Base-by-base conservation (phyloP, 2,329 filamentous ascomycete genomes). In the Delphinella strobiligena region DNA sequence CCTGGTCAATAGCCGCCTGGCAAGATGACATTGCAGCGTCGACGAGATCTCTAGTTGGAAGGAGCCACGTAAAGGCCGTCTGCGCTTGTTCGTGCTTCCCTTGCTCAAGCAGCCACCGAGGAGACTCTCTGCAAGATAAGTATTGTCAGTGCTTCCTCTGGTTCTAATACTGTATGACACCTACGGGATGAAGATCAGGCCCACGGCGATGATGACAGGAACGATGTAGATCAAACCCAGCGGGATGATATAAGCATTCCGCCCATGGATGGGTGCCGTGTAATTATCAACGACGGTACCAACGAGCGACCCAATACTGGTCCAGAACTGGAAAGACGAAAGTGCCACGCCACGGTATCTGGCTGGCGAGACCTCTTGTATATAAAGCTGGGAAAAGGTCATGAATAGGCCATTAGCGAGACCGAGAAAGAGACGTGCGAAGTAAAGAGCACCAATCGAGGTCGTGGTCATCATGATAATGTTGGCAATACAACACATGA, bases 391-490 rank as follows among this genome's bases (percentile, higher is more conserved):
- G 1, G 64, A 62, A 44, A 69, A 74, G 2, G 69, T 74, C 69
- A 74, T 72, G 51, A 74, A 68, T 48, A 72, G 66, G 3, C 71
- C 72, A 48, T 75, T 75, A 4, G 70, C 68, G 4, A 75, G 43
- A 2, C 73, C 73, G 40, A 75, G 71, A 12, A 75, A 51, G 5
- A 75, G 54, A 29, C 72, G 66, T 8, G 69, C 72, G 17, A 64
- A 62, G 41, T 77, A 75, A 4, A 77, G 63, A 1, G 64, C 69
- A 12, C 61, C 68, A 29, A 77, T 72, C 40, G 59, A 53, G 5
- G 61, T 64, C 0, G 69, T 73, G 3, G 66, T 61, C 69, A 75
- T 75, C 72, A 75, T 75, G 48, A 75, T 62, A 14, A 73, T 57
- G 45, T 74, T 74, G 12, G 71, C 60, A 3, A 69, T 54, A 45